These are phyloP conservation scores for Gyrodon lividus DNA, from an alignment of 768 basidiomycete genomes.

Conservation along the genomic window DNA sequence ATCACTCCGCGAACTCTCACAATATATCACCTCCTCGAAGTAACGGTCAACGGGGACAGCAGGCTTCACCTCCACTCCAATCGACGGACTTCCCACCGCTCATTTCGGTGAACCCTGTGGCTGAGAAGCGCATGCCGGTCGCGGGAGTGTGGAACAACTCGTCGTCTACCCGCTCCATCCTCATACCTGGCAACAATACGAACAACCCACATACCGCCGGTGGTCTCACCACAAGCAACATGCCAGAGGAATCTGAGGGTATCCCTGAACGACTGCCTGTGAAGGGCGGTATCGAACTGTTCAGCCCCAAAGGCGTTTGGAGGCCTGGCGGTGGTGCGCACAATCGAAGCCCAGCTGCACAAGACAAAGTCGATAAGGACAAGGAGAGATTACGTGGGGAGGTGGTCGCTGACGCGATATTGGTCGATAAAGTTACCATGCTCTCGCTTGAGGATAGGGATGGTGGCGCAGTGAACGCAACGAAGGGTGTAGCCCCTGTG, in stretches of 20 bases:
- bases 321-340: slow-evolving; percentile 12
- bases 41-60: slow-evolving; percentile 37
- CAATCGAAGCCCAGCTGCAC: slow-evolving; percentile 17
- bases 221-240: slow-evolving; percentile 10
- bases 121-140: slow-evolving; percentile 55
- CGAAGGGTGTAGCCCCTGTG: slow-evolving; percentile 16
- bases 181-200: slow-evolving; percentile 40
- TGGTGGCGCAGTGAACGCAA: slow-evolving; percentile 7
- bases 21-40: slow-evolving; percentile 39
- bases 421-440: slow-evolving; percentile 37
- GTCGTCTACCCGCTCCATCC: slow-evolving; percentile 49
- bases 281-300: slow-evolving; percentile 42
- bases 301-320: slow-evolving; percentile 35
- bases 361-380: slow-evolving; percentile 30
- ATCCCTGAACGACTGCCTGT: slow-evolving; percentile 48
- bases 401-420: slow-evolving; percentile 33
- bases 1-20: slow-evolving; percentile 40
- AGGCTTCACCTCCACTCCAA: slow-evolving; percentile 44
- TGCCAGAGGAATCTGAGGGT: slow-evolving; percentile 46
- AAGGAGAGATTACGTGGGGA: slow-evolving; percentile 37
- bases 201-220: slow-evolving; percentile 20
- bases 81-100: slow-evolving; percentile 73
- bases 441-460: slow-evolving; percentile 36
- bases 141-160: slow-evolving; percentile 73
- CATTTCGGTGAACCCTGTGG: slow-evolving; percentile 40